Percentiles rank a stretch among this genome's conserved stretches.
These are phyloP conservation scores for Leishmania aethiopica DNA, from an alignment of 208 protist genomes.

Conservation along the genomic window DNA sequence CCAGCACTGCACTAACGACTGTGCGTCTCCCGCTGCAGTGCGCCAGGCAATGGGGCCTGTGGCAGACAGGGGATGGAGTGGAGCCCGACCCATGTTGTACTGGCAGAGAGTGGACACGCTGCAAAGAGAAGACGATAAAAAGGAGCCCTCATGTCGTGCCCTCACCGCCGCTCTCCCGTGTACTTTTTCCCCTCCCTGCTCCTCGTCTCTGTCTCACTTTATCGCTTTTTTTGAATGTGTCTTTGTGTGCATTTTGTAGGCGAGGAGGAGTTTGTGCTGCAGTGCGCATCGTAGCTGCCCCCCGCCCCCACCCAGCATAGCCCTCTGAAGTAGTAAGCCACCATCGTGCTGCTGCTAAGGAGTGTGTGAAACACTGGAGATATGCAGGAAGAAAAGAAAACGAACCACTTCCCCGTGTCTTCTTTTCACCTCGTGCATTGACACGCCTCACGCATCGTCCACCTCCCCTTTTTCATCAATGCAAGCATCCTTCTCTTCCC, in stretches of 20 bases:
- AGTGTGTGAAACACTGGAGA: not conserved
- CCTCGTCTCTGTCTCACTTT: not conserved
- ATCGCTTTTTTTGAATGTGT: not conserved
- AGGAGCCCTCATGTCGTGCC: not conserved
- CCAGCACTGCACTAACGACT: not conserved
- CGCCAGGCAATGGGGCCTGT: not conserved
- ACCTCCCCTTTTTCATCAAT: not conserved
- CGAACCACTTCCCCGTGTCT: not conserved
- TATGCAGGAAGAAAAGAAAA: not conserved
- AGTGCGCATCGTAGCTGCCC: not conserved
- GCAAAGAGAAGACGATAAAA: not conserved
- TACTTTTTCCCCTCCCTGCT: not conserved
- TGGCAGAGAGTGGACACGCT: not conserved
- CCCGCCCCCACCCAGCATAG: not conserved
- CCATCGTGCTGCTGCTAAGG: not conserved
- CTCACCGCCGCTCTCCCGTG: not conserved
- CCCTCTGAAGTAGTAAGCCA: not conserved
- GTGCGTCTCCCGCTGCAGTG: not conserved
- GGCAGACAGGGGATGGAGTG: not conserved
- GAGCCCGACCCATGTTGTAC: not conserved
- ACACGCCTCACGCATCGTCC: not conserved
- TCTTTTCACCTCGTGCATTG: not conserved
- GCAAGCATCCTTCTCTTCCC: not conserved
- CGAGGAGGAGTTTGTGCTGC: not conserved
- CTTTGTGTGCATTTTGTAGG: not conserved